Conservation (phyloP, 2,329 filamentous ascomycete genomes). For the Torrubiellomyces zombiae region DNA sequence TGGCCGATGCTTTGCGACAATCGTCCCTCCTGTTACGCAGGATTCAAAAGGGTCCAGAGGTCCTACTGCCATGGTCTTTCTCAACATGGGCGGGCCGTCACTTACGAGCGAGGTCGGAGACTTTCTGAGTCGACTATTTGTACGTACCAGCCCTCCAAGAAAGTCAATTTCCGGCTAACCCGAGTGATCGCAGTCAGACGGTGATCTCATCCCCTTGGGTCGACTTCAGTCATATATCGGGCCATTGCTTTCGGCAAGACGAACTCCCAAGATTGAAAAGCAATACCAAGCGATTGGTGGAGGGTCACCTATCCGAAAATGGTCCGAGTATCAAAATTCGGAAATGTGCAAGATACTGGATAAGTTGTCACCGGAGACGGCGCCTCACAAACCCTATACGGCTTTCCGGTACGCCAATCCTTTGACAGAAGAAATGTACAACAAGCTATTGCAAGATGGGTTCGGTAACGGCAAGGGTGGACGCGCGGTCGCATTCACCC, state of each 20-base stretch:
- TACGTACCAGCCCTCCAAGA: slow-evolving; percentile 26
- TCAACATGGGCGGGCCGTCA: slow-evolving; percentile 96
- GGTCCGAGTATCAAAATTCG: slow-evolving; percentile 84
- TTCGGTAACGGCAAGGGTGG: slow-evolving; percentile 85
- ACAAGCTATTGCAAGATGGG: slow-evolving; percentile 65
- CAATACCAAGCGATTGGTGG: slow-evolving; percentile 93
- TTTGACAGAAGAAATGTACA: slow-evolving; percentile 87
- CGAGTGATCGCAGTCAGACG: slow-evolving; percentile 50
- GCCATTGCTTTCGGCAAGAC: slow-evolving; percentile 65
- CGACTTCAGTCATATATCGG: slow-evolving; percentile 82
- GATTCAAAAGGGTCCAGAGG: slow-evolving; percentile 54
- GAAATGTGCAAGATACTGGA: slow-evolving; percentile 98
- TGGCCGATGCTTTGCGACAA: slow-evolving; percentile 18
- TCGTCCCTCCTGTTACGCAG: slow-evolving; percentile 63
- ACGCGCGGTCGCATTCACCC: slow-evolving; percentile 87
- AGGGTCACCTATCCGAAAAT: slow-evolving; percentile 94
- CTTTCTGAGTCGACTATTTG: slow-evolving; percentile 85
- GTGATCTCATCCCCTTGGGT: slow-evolving; percentile 87
- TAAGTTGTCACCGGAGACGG: slow-evolving; percentile 76
- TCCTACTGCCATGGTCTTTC: slow-evolving; percentile 92
- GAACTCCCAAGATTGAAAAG: slow-evolving; percentile 91
- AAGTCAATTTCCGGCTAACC: slow-evolving; percentile 2
- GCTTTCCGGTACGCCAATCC: slow-evolving; percentile 92
- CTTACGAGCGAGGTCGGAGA: slow-evolving; percentile 75
- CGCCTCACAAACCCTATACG: slow-evolving; percentile 93